Conservation (phyloP, 768 basidiomycete species). For the Galerina marginata region DNA sequence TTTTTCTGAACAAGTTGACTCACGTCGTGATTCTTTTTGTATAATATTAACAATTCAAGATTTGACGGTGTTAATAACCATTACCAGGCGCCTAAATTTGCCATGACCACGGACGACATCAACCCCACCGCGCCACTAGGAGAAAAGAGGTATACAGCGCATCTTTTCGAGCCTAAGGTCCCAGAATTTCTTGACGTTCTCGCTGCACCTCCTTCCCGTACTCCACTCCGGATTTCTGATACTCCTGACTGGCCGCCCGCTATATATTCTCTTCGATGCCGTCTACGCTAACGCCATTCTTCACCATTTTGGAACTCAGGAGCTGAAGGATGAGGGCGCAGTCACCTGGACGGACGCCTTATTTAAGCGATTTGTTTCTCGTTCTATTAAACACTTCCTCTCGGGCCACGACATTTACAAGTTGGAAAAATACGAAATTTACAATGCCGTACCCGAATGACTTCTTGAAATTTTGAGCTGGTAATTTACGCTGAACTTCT, state of each 20-base stretch:
- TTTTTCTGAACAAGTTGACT: slow-evolving; percentile 11
- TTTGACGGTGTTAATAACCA: too few species aligned
- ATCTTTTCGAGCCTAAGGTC: slow-evolving; percentile 14
- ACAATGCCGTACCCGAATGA: too few species aligned
- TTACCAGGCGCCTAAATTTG: slow-evolving; percentile 15
- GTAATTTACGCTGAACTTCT: too few species aligned
- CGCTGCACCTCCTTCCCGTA: slow-evolving; percentile 6
- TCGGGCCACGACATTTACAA: too few species aligned
- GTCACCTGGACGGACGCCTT: too few species aligned
- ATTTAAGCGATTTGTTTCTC: too few species aligned
- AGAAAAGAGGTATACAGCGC: slow-evolving; percentile 19
- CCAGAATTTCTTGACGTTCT: background rate
- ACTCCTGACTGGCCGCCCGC: slow-evolving; percentile 18
- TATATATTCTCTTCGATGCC: slow-evolving; percentile 23
- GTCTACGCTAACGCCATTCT: slow-evolving; percentile 22
- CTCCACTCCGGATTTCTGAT: slow-evolving; percentile 16
- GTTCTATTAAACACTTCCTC: too few species aligned
- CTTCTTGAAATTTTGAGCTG: too few species aligned
- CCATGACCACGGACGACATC: slow-evolving; percentile 21
- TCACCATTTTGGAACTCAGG: slow-evolving; percentile 17
- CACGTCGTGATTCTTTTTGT: background rate
- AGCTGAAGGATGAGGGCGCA: background rate
- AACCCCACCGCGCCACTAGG: slow-evolving; percentile 13
- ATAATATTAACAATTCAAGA: background rate
- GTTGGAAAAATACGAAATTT: too few species aligned